Base-by-base conservation (phyloP, 768 basidiomycete genomes). In the Pisolithus tinctorius region DNA sequence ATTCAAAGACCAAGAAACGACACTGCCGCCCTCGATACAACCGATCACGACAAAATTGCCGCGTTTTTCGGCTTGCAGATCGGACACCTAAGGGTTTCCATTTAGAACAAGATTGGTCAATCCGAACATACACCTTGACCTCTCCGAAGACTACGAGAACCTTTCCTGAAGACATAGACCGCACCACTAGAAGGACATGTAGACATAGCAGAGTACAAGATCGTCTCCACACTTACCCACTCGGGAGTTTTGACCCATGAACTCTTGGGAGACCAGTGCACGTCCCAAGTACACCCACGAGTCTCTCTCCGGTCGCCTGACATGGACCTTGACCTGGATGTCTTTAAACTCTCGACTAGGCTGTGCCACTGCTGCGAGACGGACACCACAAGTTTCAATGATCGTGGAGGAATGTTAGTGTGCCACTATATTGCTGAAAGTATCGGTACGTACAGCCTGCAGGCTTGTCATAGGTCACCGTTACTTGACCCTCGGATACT, bases 1-100 rank as follows among this genome's bases (percentile, higher is more conserved):
- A 61, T 91, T 90, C 52, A 91, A 64, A 29, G 89, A 91, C 88
- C 88, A 92, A 13, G 89, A 91, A 91, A 91, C 73, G 37, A 92
- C 88, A 38, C 78, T 80, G 38, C 74, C 64, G 20, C 81, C 82
- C 52, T 91, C 86, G 20, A 92, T 81, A 50, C 84, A 86, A 40
- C 86, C 84, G 49, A 92, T 79, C 26, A 92, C 87, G 20, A 92
- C 83, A 61, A 92, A 92, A 64, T 90, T 91, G 48, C 89, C 89
- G 56, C 89, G 79, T 68, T 87, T 88, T 69, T 92, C 89, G 16
- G 88, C 88, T 71, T 90, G 86, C 36, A 91, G 69, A 63, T 90
- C 83, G 51, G 80, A 80, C 23, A 73, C 62, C 84, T 87, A 51
- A 20, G 34, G 34, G 42, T 6, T 46, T 27, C 51, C 36, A 42